phyloP scores from a whole-genome alignment of 805 yeast genomes.

The Lipomyces sp. region DNA sequence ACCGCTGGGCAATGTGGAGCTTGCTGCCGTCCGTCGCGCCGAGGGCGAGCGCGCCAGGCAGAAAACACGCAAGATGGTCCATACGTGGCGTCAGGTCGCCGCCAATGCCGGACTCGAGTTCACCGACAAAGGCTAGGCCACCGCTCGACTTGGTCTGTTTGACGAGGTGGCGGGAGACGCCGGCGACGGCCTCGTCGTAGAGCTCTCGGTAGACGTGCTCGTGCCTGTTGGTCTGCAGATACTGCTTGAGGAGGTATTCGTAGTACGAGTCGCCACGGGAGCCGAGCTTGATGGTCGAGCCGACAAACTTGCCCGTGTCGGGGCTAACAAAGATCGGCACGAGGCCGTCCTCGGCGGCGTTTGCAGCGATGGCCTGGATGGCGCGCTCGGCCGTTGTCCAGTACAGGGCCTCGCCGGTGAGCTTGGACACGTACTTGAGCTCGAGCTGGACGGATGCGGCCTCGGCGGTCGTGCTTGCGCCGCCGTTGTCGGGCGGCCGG shows the following conservation, averaged over 20 bases:
- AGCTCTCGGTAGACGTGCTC: conserved; percentile 62
- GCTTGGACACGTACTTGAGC: conserved; percentile 70
- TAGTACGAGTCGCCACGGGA: conserved; percentile 92
- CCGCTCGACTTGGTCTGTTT: conserved; percentile 55
- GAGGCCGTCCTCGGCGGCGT: conserved; percentile 66
- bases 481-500: conserved; percentile 60
- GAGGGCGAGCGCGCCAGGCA: conserved; percentile 82
- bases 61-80: conserved; percentile 91
- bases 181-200: conserved; percentile 74
- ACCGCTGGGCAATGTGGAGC: conserved; percentile 50
- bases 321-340: conserved; percentile 81
- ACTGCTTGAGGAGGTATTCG: conserved; percentile 83
- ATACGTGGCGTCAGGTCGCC: conserved; percentile 64
- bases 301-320: conserved; percentile 65
- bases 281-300: conserved; percentile 70
- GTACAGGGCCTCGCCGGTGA: conserved; percentile 74
- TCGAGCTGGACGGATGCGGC: conserved; percentile 84
- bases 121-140: conserved; percentile 69
- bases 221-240: conserved; percentile 65
- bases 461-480: conserved; percentile 79
- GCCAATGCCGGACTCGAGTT: conserved; percentile 62
- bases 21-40: conserved; percentile 82
- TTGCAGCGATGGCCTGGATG: conserved; percentile 64
- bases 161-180: conserved; percentile 67
- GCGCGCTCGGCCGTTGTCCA: conserved; percentile 78